A percentile compares a stretch with the other conserved stretches of the same genome.
phyloP scores from a whole-genome alignment of 805 yeast genomes.

The Kluyveromyces dobzhanskii region DNA sequence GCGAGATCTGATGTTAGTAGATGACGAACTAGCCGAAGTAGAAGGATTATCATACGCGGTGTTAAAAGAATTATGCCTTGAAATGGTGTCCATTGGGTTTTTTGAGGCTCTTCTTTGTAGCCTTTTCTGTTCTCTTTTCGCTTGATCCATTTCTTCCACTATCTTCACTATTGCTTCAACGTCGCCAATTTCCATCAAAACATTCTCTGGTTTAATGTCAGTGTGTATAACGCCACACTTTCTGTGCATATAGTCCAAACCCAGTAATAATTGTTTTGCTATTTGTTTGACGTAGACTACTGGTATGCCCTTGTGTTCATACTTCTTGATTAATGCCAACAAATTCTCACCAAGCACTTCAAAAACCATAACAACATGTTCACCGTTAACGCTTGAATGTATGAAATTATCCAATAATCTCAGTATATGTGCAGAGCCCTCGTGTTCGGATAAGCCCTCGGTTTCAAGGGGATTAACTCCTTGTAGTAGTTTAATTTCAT shows the following conservation, averaged over 20 bases:
- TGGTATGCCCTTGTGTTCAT: slow-evolving; percentile 74
- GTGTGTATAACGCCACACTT: slow-evolving; percentile 68
- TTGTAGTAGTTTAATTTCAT: slow-evolving; percentile 76
- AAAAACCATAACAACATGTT: slow-evolving; percentile 93
- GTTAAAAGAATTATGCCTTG: neutral
- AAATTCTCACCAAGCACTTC: slow-evolving; percentile 94
- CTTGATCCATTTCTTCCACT: slow-evolving; percentile 54
- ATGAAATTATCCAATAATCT: slow-evolving; percentile 75
- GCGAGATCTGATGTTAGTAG: slow-evolving; percentile 16
- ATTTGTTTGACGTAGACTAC: slow-evolving; percentile 68
- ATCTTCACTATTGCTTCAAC: slow-evolving; percentile 67
- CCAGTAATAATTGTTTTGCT: slow-evolving; percentile 66
- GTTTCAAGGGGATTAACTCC: slow-evolving; percentile 51
- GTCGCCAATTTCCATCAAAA: slow-evolving; percentile 72
- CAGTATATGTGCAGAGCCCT: slow-evolving; percentile 77
- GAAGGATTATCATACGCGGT: neutral
- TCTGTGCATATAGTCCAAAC: slow-evolving; percentile 54
- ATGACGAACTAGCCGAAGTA: neutral
- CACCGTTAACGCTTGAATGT: slow-evolving; percentile 85
- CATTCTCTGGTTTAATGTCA: slow-evolving; percentile 72
- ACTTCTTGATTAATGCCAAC: slow-evolving; percentile 73
- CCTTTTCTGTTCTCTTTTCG: slow-evolving; percentile 35
- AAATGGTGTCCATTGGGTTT: slow-evolving; percentile 6
- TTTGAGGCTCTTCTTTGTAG: slow-evolving; percentile 34
- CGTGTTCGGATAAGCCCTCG: slow-evolving; percentile 37